Conservation (phyloP, 1,284 basidiomycete species). For the Phellopilus nigrolimitatus region DNA sequence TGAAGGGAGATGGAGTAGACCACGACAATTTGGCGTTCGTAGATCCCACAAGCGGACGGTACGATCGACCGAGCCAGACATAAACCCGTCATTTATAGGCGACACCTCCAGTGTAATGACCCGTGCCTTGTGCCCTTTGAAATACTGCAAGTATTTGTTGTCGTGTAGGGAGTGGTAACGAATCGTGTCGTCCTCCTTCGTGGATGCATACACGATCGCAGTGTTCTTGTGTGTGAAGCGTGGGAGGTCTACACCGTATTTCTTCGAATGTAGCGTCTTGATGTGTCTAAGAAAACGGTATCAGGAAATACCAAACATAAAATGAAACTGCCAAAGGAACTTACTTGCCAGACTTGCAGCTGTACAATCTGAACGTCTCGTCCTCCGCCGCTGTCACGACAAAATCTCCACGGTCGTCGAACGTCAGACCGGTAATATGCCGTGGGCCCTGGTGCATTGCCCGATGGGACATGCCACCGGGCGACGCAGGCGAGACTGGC, state of each 20-base stretch:
- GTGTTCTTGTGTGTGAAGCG: slow-evolving; percentile 90
- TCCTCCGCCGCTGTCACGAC: slow-evolving; percentile 90
- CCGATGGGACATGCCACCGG: slow-evolving; percentile 37
- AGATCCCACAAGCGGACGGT: slow-evolving; percentile 98
- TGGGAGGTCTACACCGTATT: slow-evolving; percentile 93
- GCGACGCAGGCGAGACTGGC: slow-evolving; percentile 44
- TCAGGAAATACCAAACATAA: slow-evolving; percentile 20
- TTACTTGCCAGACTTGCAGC: slow-evolving; percentile 87
- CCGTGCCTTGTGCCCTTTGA: slow-evolving; percentile 86
- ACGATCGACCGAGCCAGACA: slow-evolving; percentile 91
- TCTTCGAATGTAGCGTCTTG: slow-evolving; percentile 86
- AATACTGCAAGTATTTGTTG: slow-evolving; percentile 95
- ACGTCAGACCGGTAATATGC: slow-evolving; percentile 84
- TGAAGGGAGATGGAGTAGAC: slow-evolving; percentile 64
- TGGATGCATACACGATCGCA: slow-evolving; percentile 87
- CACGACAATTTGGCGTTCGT: slow-evolving; percentile 71
- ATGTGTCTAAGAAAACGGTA: slow-evolving; percentile 45
- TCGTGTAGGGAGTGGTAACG: slow-evolving; percentile 94
- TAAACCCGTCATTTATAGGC: slow-evolving; percentile 91
- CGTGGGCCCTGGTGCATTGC: slow-evolving; percentile 43
- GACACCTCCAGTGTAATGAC: slow-evolving; percentile 91
- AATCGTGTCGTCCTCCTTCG: slow-evolving; percentile 92
- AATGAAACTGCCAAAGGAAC: slow-evolving; percentile 36
- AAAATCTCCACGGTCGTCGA: slow-evolving; percentile 87
- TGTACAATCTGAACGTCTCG: slow-evolving; percentile 88